Evolutionary conservation across 352 stramenopile species (phyloP), one percentile per base, ranked within the genome.

Genomic region (Globisporangium orthogonon): DNA sequence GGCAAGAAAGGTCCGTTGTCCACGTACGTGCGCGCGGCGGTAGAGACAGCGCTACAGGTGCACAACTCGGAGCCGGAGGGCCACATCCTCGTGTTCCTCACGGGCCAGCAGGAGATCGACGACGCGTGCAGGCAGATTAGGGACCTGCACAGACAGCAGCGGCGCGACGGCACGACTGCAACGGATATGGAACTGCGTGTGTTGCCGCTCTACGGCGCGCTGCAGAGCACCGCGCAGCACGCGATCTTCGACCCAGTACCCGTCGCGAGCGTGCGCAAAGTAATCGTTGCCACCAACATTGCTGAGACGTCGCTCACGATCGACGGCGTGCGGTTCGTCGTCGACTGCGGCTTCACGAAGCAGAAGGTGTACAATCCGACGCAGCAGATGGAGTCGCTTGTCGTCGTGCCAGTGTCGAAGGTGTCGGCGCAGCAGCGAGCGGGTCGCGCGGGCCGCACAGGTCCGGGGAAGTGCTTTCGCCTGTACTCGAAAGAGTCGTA

Each of bases 251-350:
- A 88, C 39, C 44, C 70, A 5, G 91, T 97, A 17, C 89, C 94
- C 1, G 13, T 13, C 2, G 66, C 72, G 5, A 70, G 87, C 41
- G 77, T 83, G 1, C 83, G 95, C 45, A 98, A 92, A 56, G 71
- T 92, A 28, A 83, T 94, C 52, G 78, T 94, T 13, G 82, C 87
- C 35, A 98, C 93, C 11, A 98, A 97, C 63, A 97, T 98, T 58
- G 92, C 93, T 7, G 91, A 98, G 76, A 98, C 95, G 7, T 98
- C 92, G n/a, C 87, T 99, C 47, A 99, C 97, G n/a, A 98, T 99
- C 57, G 93, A 97, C 33, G 96, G 98, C 54, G 89, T 98, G 33
- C 71, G 71, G 33, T 94, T 82, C 62, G 83, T 92, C 11, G 70
- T 93, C 30, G 82, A 94, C 70, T 76, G 67, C 40, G 79, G 83